Percentiles rank a stretch among this genome's conserved stretches.
Conservation (phyloP, 2,329 filamentous ascomycete genomes). For the Arthrinium puccinioides region DNA sequence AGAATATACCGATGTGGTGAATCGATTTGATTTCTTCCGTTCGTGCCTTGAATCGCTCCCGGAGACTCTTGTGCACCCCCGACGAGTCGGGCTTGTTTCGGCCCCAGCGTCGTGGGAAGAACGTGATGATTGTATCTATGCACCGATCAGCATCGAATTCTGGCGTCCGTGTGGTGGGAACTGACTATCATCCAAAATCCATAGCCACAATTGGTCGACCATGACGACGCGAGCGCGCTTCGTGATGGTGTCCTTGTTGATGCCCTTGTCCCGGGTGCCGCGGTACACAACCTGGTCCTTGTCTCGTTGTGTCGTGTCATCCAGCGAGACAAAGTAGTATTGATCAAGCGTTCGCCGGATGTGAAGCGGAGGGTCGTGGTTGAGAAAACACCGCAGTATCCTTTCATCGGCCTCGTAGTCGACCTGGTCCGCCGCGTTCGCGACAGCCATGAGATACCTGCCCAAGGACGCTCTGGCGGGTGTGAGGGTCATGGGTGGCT, state of each 20-base stretch:
- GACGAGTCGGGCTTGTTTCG: slow-evolving; percentile 53
- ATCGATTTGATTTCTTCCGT: slow-evolving; percentile 17
- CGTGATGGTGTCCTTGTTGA: slow-evolving; percentile 17
- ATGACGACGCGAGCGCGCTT: slow-evolving; percentile 39
- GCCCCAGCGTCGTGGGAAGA: slow-evolving; percentile 30
- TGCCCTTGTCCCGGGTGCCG: slow-evolving; percentile 42
- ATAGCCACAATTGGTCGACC: slow-evolving; percentile 61
- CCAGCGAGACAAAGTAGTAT: slow-evolving; percentile 53
- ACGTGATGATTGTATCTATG: slow-evolving; percentile 52
- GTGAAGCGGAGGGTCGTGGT: slow-evolving; percentile 53
- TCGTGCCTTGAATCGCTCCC: slow-evolving; percentile 45
- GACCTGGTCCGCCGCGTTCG: slow-evolving; percentile 12
- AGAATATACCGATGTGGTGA: slow-evolving; percentile 15
- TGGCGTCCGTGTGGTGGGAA: slow-evolving; percentile 44
- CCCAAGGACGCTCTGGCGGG: slow-evolving; percentile 2
- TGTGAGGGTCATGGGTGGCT: background rate
- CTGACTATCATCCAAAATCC: slow-evolving; percentile 46
- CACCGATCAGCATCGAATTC: slow-evolving; percentile 49
- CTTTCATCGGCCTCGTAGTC: slow-evolving; percentile 13
- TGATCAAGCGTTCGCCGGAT: slow-evolving; percentile 56
- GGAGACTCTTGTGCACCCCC: slow-evolving; percentile 51
- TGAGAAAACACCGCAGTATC: slow-evolving; percentile 46
- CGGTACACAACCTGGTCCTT: slow-evolving; percentile 65
- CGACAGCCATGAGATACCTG: slow-evolving; percentile 10
- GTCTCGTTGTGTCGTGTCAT: slow-evolving; percentile 52